These are phyloP conservation scores for Volvox carteri DNA, from an alignment of 163 green algal species.

Conservation along the genomic window DNA sequence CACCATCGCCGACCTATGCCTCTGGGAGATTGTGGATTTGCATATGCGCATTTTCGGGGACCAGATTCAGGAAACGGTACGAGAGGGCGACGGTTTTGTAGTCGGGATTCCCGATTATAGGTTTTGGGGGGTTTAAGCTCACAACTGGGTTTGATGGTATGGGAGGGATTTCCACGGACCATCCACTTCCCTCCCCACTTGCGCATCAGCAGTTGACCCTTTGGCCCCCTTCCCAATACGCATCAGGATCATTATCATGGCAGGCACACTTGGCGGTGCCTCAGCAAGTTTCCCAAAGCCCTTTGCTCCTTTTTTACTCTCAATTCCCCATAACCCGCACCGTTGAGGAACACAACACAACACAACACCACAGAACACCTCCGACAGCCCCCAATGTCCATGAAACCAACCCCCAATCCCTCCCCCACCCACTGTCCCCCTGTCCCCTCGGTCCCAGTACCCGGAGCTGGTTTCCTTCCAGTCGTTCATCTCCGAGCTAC, in stretches of 20 bases:
- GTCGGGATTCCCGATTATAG: background rate
- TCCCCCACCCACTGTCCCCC: background rate
- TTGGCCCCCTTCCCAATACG: too few species aligned
- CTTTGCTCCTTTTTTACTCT: background rate
- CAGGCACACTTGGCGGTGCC: too few species aligned
- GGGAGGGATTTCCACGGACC: background rate
- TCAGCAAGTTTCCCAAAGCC: too few species aligned
- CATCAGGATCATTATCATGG: too few species aligned
- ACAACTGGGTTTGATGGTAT: background rate
- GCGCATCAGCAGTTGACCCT: too few species aligned
- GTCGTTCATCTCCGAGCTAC: constrained; percentile 53
- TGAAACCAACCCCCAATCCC: background rate
- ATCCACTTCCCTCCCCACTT: background rate
- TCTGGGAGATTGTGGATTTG: constrained; percentile 70
- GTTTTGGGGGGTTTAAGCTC: background rate
- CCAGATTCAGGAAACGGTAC: constrained; percentile 58
- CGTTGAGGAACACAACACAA: background rate
- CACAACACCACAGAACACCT: too few species aligned
- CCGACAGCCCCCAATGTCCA: background rate
- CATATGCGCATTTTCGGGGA: constrained; percentile 65
- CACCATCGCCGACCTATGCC: constrained; percentile 54
- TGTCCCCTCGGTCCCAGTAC: constrained; percentile 55
- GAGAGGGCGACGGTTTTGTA: background rate
- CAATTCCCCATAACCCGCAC: background rate
- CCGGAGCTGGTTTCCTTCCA: constrained; percentile 61